These are phyloP conservation scores for Debaryomyces maramus DNA, from an alignment of 805 yeast species.

Conservation along the genomic window DNA sequence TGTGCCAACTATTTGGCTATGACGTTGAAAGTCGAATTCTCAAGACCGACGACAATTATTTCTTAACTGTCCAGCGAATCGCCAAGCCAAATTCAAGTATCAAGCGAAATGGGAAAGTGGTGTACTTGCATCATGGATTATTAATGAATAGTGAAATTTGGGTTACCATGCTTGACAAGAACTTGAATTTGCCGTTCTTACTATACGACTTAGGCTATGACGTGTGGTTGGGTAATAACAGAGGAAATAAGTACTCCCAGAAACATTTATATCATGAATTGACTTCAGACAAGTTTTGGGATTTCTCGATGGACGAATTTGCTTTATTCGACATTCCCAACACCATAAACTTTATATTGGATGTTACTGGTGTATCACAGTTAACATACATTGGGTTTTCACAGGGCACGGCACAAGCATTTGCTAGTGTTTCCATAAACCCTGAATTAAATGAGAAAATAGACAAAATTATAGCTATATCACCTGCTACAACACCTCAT, in stretches of 20 bases:
- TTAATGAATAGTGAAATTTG: slow-evolving; percentile 84
- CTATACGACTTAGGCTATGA: slow-evolving; percentile 84
- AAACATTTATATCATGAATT: slow-evolving; percentile 54
- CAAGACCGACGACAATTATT: slow-evolving; percentile 71
- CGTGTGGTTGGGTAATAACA: slow-evolving; percentile 77
- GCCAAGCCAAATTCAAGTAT: slow-evolving; percentile 28
- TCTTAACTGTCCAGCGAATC: slow-evolving; percentile 73
- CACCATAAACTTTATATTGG: slow-evolving; percentile 69
- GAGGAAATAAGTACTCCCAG: slow-evolving; percentile 78
- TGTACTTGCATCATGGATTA: slow-evolving; percentile 88
- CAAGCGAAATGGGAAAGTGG: slow-evolving; percentile 42
- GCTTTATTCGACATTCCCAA: slow-evolving; percentile 89
- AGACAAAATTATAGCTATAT: slow-evolving; percentile 70
- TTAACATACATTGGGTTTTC: slow-evolving; percentile 84
- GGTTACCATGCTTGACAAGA: slow-evolving; percentile 47
- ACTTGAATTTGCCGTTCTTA: slow-evolving; percentile 62
- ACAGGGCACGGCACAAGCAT: slow-evolving; percentile 93
- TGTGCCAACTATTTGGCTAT: slow-evolving; percentile 70
- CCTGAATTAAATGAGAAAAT: slow-evolving; percentile 59
- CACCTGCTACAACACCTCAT: slow-evolving; percentile 93
- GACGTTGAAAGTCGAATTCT: slow-evolving; percentile 75
- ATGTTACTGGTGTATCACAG: slow-evolving; percentile 37
- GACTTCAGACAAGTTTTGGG: slow-evolving; percentile 66
- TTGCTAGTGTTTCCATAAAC: slow-evolving; percentile 73
- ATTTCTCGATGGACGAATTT: slow-evolving; percentile 87